Conservation (phyloP, 1,284 basidiomycete genomes). For the Trichosporon coremiiforme region DNA sequence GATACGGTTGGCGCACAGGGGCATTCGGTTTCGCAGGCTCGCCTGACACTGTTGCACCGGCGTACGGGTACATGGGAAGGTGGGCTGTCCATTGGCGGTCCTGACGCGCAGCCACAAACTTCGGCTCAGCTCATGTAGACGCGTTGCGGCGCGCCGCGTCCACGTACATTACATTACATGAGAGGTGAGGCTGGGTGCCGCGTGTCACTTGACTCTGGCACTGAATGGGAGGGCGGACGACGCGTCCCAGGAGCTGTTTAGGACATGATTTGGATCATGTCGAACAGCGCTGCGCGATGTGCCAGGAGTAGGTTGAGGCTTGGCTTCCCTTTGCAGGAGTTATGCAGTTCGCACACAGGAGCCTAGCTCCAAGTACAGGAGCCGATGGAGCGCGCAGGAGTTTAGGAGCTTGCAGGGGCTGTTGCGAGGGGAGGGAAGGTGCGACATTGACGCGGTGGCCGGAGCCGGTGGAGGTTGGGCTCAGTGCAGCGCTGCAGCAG, state of each 20-base stretch:
- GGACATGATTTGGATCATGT: too few relatives aligned
- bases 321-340: neutral
- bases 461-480: conserved; percentile 2
- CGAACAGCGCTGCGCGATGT: neutral
- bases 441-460: neutral
- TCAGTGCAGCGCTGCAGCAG: too few relatives aligned
- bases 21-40: neutral
- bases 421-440: neutral
- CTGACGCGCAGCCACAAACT: neutral
- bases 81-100: neutral
- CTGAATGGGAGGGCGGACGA: neutral
- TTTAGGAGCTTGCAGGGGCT: conserved; percentile 8
- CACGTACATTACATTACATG: conserved; percentile 10
- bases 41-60: neutral
- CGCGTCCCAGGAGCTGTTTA: conserved; percentile 12
- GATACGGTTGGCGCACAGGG: neutral
- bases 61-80: neutral
- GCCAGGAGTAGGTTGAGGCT: conserved; percentile 3
- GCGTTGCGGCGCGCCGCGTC: neutral
- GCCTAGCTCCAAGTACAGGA: neutral
- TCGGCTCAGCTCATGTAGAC: too few relatives aligned
- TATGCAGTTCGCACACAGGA: neutral
- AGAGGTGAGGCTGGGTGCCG: neutral
- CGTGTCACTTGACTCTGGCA: neutral
- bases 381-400: neutral